A percentile compares a stretch with the other conserved stretches of the same genome.
phyloP scores from a whole-genome alignment of 2,329 filamentous ascomycete genomes.

The Aspergillus sojae region DNA sequence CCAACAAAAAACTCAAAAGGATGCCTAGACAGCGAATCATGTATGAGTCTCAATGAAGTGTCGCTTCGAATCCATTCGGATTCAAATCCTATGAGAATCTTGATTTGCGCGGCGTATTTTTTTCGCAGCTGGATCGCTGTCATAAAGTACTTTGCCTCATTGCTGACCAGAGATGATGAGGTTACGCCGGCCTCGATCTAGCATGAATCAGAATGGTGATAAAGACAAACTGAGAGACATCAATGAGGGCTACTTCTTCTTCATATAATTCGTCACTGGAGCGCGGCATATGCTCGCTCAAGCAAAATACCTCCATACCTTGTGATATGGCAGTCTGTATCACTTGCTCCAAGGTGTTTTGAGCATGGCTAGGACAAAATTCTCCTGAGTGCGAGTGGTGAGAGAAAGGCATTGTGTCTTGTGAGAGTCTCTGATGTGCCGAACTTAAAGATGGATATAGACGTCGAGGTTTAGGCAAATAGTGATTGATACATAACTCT shows the following conservation, averaged over 20 bases:
- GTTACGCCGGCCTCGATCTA: background rate
- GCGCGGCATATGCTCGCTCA: background rate
- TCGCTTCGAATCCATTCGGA: background rate
- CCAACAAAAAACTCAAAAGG: background rate
- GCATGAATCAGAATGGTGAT: background rate
- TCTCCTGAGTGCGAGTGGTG: background rate
- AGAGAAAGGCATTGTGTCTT: background rate
- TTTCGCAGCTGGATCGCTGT: background rate
- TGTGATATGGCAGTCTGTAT: background rate
- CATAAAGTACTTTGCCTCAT: background rate
- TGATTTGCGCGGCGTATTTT: background rate
- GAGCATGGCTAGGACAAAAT: background rate
- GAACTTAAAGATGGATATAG: background rate
- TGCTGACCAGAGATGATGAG: background rate
- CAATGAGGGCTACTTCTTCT: background rate
- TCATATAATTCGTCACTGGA: background rate
- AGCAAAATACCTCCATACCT: background rate
- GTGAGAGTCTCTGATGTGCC: no score
- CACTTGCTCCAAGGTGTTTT: background rate
- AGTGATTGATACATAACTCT: background rate
- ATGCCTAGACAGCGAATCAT: background rate
- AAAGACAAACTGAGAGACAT: background rate
- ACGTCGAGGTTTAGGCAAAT: background rate
- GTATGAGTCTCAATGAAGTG: background rate
- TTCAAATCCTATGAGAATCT: background rate